Evolutionary conservation across 2,329 filamentous ascomycete genomes (phyloP), one percentile per base, ranked within the genome.

Genomic region (Clarireedia monteithiana): DNA sequence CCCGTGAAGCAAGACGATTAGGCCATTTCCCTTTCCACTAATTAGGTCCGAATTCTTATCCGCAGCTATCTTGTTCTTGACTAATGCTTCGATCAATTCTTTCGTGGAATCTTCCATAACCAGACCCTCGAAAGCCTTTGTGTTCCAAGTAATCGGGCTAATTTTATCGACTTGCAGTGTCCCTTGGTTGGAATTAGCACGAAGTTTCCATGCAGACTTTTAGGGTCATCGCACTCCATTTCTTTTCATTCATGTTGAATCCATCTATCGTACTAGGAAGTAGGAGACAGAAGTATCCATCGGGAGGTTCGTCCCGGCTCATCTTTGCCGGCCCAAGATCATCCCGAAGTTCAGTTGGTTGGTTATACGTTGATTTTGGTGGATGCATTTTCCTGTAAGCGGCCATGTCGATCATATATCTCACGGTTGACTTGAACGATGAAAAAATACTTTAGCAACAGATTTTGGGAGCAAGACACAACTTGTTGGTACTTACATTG

Each of bases 1-100:
- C 30, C 30, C 92, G 36, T 92, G 88, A 12, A 97, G 82, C 10
- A 97, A 81, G 61, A 97, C 78, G 60, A 97, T 97, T 0, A 60
- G 10, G 1, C 49, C 56, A 24, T 56, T 55, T 73, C 77, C 68
- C 51, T 80, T 79, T 48, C 76, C 76, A 10, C 71, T 70, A 62
- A 79, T 78, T 54, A 79, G 69, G 60, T 79, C 76, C n/a, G 40
- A 55, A 70, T 68, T 59, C 76, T 76, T 42, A 36, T 40, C 49
- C 4, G 48, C 10, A 4, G 23, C 44, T 14, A 56, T 26, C 26
- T 55, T 27, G 23, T 44, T 42, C 27, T 40, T 34, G n/a, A 77
- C 73, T 58, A 77, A 75, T 2, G 75, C 76, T 23, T 74, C 63
- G 1, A 78, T 69, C 6, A 77, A 60, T n/a, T 75, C 72, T 60